Evolutionary conservation across 1,139 yeast species (phyloP).

Genomic region (Kodamaea plutei): DNA sequence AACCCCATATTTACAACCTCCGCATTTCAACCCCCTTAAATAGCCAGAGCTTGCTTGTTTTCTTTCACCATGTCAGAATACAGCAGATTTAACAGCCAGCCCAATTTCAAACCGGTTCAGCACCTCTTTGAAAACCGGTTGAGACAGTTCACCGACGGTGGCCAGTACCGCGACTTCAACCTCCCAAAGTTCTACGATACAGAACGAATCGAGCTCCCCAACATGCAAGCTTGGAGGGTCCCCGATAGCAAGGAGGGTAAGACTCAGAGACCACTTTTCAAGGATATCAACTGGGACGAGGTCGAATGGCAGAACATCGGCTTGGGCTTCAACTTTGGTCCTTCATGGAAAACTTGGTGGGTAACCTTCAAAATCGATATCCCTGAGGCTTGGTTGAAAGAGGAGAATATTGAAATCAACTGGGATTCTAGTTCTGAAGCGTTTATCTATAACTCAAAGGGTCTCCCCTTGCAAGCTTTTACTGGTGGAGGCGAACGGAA

Average conservation of each 20-base stretch:
- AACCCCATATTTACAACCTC: slow-evolving; percentile 7
- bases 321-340: slow-evolving; percentile 81
- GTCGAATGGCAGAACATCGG: slow-evolving; percentile 55
- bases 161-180: slow-evolving; percentile 66
- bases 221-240: slow-evolving; percentile 57
- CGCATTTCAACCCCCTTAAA: slow-evolving; percentile 6
- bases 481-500: slow-evolving; percentile 83
- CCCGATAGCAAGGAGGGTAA: slow-evolving; percentile 46
- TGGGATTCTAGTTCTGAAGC: slow-evolving; percentile 93
- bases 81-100: slow-evolving; percentile 49
- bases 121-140: slow-evolving; percentile 72
- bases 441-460: slow-evolving; percentile 62
- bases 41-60: no score
- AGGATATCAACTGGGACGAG: slow-evolving; percentile 49
- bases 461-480: slow-evolving; percentile 74
- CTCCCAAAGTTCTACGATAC: slow-evolving; percentile 79
- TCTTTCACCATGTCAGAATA: slow-evolving; percentile 13
- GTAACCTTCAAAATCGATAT: slow-evolving; percentile 62
- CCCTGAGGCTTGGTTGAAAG: slow-evolving; percentile 55
- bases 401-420: slow-evolving; percentile 54
- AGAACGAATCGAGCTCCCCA: slow-evolving; percentile 47
- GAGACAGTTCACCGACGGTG: slow-evolving; percentile 73
- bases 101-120: slow-evolving; percentile 81
- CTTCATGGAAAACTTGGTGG: slow-evolving; percentile 98
- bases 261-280: slow-evolving; percentile 70